Evolutionary conservation across 140 eudicot species (phyloP).

Genomic region (Erigeron philadelphicus): DNA sequence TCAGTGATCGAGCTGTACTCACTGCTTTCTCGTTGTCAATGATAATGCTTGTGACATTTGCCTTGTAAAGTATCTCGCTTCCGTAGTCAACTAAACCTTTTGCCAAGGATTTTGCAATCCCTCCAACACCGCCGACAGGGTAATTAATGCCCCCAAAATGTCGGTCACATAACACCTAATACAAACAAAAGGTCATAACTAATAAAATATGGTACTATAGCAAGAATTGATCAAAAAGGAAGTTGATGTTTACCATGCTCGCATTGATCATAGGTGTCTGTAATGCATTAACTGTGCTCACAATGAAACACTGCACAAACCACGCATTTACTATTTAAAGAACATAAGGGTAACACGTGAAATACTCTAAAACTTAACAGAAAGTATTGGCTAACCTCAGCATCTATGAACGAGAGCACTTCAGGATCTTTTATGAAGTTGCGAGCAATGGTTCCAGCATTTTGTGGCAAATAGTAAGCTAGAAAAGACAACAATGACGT

Average conservation of each 20-base stretch:
- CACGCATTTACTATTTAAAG: not conserved
- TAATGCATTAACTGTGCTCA: conserved; percentile 86
- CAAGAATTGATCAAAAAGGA: conserved; percentile 22
- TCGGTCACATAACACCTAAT: conserved; percentile 90
- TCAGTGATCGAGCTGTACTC: conserved; percentile 29
- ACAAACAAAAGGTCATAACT: conserved; percentile 25
- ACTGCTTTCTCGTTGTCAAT: conserved; percentile 82
- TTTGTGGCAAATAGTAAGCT: conserved; percentile 98
- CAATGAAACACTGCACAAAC: conserved; percentile 81
- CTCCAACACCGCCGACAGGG: conserved; percentile 98
- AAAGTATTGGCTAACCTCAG: conserved; percentile 53
- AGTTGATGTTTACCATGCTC: conserved; percentile 66
- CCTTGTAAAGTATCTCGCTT: conserved; percentile 77
- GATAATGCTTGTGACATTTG: conserved; percentile 74
- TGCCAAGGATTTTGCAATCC: conserved; percentile 76
- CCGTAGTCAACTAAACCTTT: conserved; percentile 82
- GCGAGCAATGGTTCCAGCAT: conserved; percentile 91
- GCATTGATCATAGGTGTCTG: conserved; percentile 98
- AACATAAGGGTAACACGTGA: not conserved
- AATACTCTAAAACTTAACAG: not conserved
- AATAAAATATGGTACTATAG: not conserved
- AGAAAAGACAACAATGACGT: conserved; percentile 26
- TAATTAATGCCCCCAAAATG: conserved; percentile 97
- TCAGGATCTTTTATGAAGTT: conserved; percentile 71
- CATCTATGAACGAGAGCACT: conserved; percentile 83